Conservation (phyloP, 208 protist species). For the Crithidia expoeki region DNA sequence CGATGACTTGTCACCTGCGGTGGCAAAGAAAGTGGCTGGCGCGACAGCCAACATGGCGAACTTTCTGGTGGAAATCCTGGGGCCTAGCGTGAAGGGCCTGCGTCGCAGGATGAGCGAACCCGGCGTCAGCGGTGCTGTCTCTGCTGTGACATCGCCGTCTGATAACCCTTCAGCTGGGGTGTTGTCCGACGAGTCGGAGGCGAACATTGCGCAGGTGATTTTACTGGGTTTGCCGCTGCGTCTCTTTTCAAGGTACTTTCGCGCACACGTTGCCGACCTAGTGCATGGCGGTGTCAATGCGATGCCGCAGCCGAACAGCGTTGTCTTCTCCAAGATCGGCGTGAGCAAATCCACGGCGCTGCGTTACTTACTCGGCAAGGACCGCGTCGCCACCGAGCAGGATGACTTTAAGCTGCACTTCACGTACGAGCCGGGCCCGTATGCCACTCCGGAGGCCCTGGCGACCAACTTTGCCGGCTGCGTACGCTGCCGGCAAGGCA, state of each 20-base stretch:
- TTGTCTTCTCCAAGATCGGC: conserved; percentile 86
- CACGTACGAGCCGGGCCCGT: background rate
- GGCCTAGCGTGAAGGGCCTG: conserved; percentile 13
- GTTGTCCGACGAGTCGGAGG: background rate
- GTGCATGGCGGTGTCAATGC: conserved; percentile 61
- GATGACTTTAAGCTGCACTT: conserved; percentile 22
- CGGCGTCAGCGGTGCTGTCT: background rate
- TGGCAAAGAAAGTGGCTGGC: conserved; percentile 4
- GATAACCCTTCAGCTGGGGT: too few species aligned
- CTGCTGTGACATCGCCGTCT: background rate
- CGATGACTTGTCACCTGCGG: conserved; percentile 9
- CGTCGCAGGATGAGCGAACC: conserved; percentile 3
- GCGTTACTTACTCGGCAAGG: conserved; percentile 74
- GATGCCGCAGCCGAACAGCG: conserved; percentile 90
- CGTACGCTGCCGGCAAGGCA: conserved; percentile 38
- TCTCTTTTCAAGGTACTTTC: conserved; percentile 77
- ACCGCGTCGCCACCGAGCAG: conserved; percentile 24
- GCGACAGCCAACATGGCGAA: conserved; percentile 16
- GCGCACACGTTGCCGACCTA: conserved; percentile 40
- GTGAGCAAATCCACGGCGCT: conserved; percentile 87
- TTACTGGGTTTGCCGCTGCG: conserved; percentile 74
- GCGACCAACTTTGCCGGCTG: conserved; percentile 35
- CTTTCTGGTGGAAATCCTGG: conserved; percentile 32
- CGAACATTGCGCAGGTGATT: conserved; percentile 79
- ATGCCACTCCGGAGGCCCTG: conserved; percentile 6